Evolutionary conservation across 192 early-diverging fungal genomes (phyloP).

Genomic region (Oehlia diaphana): DNA sequence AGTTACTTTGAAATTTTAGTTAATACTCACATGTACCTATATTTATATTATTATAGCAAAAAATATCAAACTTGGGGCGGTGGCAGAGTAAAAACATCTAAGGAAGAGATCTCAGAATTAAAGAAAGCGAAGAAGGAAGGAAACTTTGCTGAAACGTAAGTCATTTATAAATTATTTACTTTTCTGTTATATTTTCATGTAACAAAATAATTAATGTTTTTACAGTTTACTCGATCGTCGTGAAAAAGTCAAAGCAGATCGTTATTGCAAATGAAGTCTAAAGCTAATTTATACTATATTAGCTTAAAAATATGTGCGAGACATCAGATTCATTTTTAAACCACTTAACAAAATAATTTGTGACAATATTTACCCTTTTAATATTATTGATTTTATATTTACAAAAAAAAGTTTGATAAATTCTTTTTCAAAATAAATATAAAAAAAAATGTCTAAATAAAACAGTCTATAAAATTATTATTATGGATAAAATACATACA

Average conservation of each 20-base stretch:
- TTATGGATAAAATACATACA: no score
- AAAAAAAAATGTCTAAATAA: no score
- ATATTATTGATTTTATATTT: no score
- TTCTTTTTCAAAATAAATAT: no score
- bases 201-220: no score
- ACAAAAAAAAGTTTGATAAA: no score
- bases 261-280: constrained; percentile 71
- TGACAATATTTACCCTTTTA: no score
- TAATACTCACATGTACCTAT: not conserved
- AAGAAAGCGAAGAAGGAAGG: constrained; percentile 71
- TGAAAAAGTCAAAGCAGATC: constrained; percentile 80
- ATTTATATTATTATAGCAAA: constrained; percentile 46
- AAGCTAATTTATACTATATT: not conserved
- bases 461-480: no score
- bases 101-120: constrained; percentile 55
- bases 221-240: constrained; percentile 67
- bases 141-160: constrained; percentile 63
- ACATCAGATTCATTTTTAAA: no score
- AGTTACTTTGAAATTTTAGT: not conserved
- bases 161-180: not conserved
- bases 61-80: constrained; percentile 76
- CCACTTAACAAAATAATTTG: no score
- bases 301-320: no score
- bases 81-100: constrained; percentile 56
- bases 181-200: not conserved